Base-by-base conservation (phyloP, 2,329 filamentous ascomycete genomes). In the Epichloe typhina region DNA sequence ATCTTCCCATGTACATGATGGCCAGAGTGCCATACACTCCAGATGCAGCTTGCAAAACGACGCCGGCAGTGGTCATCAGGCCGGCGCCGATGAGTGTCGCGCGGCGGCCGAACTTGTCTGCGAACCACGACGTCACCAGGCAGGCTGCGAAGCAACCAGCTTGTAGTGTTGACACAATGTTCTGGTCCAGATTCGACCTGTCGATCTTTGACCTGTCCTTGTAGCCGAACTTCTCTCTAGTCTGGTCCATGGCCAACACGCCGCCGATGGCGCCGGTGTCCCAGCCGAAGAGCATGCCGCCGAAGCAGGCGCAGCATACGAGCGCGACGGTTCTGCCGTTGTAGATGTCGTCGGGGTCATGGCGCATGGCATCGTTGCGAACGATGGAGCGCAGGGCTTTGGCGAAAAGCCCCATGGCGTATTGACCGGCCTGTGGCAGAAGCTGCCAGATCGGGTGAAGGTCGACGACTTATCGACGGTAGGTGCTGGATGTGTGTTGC, bases 141-240 rank as follows among this genome's bases (percentile, higher is more conserved):
- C 80, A 80, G 37, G 82, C 81, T 49, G 77, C 70, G 62, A 86
- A 85, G 54, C 80, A 83, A 47, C 83, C 83, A 41, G 76, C 82
- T 65, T 86, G 82, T 9, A 86, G 73, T 0, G 79, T 83, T n/a
- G 81, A 84, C 31, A 85, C 83, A 52, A 87, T 72, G 54, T 84
- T 85, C 55, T 82, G 79, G 45, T 75, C 75, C 46, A 84, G 68
- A 56, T 80, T 74, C 33, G 76, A 75, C 56, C 64, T 65, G 36
- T 59, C 59, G n/a, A 56, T 49, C 12, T 56, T 50, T 5, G 58
- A 55, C 44, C 54, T 55, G 53, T 60, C 19, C 26, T 56, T 56
- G 45, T 69, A 70, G 41, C 66, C 64, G 51, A 64, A 71, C 23
- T 55, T 60, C 70, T 66, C 62, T 61, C 78, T 72, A 56, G 83